Percentiles rank a stretch among this genome's conserved stretches.
phyloP scores from a whole-genome alignment of 495 filamentous ascomycete species.

The Hypoxylon fragiforme region DNA sequence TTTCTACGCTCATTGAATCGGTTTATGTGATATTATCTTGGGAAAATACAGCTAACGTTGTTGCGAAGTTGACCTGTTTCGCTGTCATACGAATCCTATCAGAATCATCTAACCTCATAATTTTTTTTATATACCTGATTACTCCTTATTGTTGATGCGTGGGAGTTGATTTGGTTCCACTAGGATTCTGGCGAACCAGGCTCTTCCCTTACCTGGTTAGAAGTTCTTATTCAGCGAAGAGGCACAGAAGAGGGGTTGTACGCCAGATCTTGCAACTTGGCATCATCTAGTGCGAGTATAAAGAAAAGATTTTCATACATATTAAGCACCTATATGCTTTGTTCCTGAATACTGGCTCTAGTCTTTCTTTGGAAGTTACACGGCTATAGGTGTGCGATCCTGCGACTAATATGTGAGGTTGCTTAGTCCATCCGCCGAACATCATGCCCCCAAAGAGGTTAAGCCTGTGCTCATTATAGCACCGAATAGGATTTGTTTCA shows the following conservation, averaged over 20 bases:
- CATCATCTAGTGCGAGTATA: constrained; percentile 1
- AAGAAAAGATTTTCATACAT: too few species aligned
- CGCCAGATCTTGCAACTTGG: constrained; percentile 8
- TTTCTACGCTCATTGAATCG: neutral
- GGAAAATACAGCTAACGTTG: constrained; percentile 14
- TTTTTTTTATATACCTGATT: constrained; percentile 12
- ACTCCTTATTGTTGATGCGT: constrained; percentile 13
- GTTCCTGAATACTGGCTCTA: too few species aligned
- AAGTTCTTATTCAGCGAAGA: neutral
- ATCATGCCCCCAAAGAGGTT: too few species aligned
- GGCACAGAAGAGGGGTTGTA: neutral
- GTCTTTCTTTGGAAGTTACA: neutral
- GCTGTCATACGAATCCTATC: constrained; percentile 1
- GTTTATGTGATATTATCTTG: constrained; percentile 8
- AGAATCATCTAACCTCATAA: too few species aligned
- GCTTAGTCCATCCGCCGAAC: too few species aligned
- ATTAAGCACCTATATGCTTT: too few species aligned
- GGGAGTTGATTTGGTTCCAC: constrained; percentile 21
- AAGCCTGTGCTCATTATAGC: too few species aligned
- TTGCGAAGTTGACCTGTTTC: neutral
- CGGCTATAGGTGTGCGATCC: too few species aligned
- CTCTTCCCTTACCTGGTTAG: neutral
- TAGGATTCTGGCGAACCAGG: constrained; percentile 18
- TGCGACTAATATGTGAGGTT: neutral
- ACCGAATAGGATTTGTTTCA: neutral